Evolutionary conservation across 2,329 filamentous ascomycete species (phyloP).

Genomic region (Ophiocordyceps camponoti-rufipedis): DNA sequence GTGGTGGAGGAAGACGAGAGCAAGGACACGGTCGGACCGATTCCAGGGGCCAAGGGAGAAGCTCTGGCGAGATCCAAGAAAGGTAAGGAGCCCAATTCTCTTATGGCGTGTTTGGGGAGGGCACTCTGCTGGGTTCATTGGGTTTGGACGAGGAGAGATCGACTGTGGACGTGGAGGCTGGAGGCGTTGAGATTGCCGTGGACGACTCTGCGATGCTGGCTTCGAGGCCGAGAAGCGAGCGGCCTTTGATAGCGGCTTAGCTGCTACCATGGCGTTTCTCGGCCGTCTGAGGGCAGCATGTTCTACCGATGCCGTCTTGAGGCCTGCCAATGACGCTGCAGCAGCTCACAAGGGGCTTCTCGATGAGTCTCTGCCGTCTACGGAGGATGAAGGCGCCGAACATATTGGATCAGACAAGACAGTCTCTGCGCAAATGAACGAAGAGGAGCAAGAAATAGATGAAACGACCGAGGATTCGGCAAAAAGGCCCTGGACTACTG

Average conservation of each 20-base stretch:
- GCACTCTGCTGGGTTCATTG: conserved; percentile 8
- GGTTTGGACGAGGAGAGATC: conserved; percentile 7
- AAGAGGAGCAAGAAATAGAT: background rate
- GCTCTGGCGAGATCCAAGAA: conserved; percentile 16
- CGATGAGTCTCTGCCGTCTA: too few species aligned
- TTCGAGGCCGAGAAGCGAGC: background rate
- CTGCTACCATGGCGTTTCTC: too few species aligned
- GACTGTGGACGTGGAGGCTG: background rate
- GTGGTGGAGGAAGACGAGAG: conserved; percentile 15
- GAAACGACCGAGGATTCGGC: background rate
- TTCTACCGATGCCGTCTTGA: background rate
- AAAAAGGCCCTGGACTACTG: background rate
- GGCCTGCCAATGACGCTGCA: background rate
- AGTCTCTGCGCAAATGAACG: too few species aligned
- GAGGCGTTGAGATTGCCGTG: background rate
- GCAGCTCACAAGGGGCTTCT: background rate
- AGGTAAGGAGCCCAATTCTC: conserved; percentile 23
- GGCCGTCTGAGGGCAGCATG: background rate
- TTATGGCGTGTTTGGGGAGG: conserved; percentile 16
- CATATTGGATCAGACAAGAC: too few species aligned
- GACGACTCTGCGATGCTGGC: background rate
- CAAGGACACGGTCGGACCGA: conserved; percentile 20
- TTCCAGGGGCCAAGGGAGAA: conserved; percentile 12
- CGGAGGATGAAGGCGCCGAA: too few species aligned
- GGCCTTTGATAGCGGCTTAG: too few species aligned